Evolutionary conservation across 2,329 filamentous ascomycete genomes (phyloP).

Genomic region (Didymella exigua): DNA sequence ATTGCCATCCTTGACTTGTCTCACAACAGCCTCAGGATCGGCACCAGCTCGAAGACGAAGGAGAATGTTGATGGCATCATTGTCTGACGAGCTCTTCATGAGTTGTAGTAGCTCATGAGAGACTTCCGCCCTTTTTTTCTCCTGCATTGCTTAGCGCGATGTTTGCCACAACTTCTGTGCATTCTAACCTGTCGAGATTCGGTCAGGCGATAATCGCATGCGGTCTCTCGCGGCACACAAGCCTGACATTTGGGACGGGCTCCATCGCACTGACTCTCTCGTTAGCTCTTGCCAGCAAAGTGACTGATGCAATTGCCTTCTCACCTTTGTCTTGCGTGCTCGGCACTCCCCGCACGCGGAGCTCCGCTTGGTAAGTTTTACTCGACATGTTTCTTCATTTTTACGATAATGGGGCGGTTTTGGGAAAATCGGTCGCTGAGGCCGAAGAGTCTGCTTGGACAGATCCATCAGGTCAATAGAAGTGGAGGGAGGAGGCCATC

Average conservation of each 20-base stretch:
- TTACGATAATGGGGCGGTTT: neutral
- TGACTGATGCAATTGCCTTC: neutral
- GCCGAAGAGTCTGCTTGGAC: neutral
- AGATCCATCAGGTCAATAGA: neutral
- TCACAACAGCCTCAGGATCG: conserved; percentile 17
- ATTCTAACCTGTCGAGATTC: conserved; percentile 1
- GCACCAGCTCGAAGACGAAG: conserved; percentile 21
- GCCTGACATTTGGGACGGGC: conserved; percentile 1
- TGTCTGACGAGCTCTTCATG: neutral
- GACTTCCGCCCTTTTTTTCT: neutral
- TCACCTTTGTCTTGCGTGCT: conserved; percentile 1
- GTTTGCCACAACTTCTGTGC: too few species aligned
- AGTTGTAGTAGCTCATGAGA: neutral
- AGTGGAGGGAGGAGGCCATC: neutral
- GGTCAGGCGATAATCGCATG: neutral
- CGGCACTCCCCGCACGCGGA: conserved; percentile 1
- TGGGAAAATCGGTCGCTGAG: neutral
- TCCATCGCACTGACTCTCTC: neutral
- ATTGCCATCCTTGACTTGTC: conserved; percentile 17
- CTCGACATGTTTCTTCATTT: neutral
- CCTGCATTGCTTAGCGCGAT: neutral
- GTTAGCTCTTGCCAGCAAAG: neutral
- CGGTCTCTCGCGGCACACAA: neutral
- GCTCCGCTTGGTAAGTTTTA: neutral
- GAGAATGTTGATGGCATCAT: conserved; percentile 14